These are phyloP conservation scores for Berkeleyomyces basicola DNA, from an alignment of 2,329 filamentous ascomycete genomes.

Conservation along the genomic window DNA sequence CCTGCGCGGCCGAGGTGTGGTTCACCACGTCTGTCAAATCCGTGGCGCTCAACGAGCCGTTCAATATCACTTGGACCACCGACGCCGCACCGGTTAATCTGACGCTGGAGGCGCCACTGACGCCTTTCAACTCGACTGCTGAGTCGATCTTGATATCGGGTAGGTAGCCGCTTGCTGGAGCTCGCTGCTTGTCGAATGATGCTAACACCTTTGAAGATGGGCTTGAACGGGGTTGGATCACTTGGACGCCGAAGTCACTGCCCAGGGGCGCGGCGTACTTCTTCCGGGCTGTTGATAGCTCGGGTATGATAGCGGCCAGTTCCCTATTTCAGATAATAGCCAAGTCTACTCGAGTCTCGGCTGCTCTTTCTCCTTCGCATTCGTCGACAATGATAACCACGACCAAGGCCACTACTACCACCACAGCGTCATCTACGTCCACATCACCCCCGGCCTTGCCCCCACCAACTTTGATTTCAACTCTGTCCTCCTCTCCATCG, in stretches of 20 bases:
- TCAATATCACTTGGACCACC: constrained; percentile 6
- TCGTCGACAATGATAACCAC: not conserved
- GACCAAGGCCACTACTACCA: not conserved
- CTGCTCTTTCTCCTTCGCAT: not conserved
- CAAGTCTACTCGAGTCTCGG: not conserved
- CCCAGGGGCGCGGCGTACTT: not conserved
- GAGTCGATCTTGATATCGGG: not conserved
- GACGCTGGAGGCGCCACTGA: not conserved
- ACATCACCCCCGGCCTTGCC: not conserved
- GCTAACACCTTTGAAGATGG: not conserved
- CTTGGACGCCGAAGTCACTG: not conserved
- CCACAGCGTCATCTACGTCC: not conserved
- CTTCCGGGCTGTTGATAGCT: not conserved
- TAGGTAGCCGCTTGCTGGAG: not conserved
- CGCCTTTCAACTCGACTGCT: too few species aligned
- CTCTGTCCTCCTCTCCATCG: not conserved
- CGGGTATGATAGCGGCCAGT: not conserved
- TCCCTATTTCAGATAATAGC: not conserved
- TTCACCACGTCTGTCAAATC: not conserved
- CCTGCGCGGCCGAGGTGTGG: not conserved
- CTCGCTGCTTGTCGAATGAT: too few species aligned
- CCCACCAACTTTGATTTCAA: not conserved
- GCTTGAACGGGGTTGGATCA: not conserved
- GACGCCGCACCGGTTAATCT: constrained; percentile 2
- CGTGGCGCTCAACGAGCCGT: not conserved